These are phyloP conservation scores for Boletellus deceptivus DNA, from an alignment of 1,284 basidiomycete genomes.

Conservation along the genomic window DNA sequence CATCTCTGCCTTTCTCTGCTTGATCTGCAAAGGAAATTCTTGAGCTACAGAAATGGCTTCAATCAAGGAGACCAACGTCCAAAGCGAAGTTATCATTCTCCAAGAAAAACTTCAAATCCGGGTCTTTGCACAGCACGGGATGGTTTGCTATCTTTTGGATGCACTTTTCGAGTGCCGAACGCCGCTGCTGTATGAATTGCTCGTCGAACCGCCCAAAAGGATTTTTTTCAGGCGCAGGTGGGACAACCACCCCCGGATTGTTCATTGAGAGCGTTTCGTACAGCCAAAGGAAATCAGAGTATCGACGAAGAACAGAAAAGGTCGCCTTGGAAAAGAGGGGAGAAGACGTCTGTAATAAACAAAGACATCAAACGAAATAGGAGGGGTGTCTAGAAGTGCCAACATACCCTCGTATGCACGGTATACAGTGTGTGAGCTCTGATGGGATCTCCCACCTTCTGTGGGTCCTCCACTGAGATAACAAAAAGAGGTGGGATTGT, in stretches of 20 bases:
- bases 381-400: background rate
- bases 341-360: slow-evolving; percentile 66
- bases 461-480: slow-evolving; percentile 89
- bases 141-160: slow-evolving; percentile 88
- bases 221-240: slow-evolving; percentile 95
- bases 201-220: slow-evolving; percentile 88
- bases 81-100: slow-evolving; percentile 83
- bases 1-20: slow-evolving; percentile 77
- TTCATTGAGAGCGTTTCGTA: slow-evolving; percentile 88
- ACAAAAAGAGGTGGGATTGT: slow-evolving; percentile 61
- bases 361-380: background rate
- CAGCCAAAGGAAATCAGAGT: slow-evolving; percentile 97
- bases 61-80: slow-evolving; percentile 53
- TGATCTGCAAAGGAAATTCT: slow-evolving; percentile 56
- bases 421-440: slow-evolving; percentile 94
- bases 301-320: slow-evolving; percentile 91
- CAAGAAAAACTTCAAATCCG: slow-evolving; percentile 84
- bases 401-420: slow-evolving; percentile 76
- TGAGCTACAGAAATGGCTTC: background rate
- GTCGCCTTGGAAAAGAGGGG: slow-evolving; percentile 76
- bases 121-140: slow-evolving; percentile 80
- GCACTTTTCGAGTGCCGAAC: slow-evolving; percentile 84
- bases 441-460: slow-evolving; percentile 90
- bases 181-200: slow-evolving; percentile 82
- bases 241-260: slow-evolving; percentile 97